A percentile compares a stretch with the other conserved stretches of the same genome.
phyloP scores from a whole-genome alignment of 768 basidiomycete genomes.

The Auriscalpium microsporum region DNA sequence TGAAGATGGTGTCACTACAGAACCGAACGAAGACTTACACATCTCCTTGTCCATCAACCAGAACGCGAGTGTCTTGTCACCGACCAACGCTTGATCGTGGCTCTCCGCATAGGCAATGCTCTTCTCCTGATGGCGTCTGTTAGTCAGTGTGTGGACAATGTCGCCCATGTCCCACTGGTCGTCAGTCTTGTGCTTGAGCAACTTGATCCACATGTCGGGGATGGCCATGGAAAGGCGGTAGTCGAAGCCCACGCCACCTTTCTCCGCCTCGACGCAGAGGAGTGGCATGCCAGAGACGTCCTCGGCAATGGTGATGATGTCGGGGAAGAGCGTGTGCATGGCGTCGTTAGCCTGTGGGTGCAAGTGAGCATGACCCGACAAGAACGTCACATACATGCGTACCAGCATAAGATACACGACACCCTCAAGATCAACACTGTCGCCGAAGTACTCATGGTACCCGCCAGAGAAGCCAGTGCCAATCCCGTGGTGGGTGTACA shows the following conservation, averaged over 20 bases:
- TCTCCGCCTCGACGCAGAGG: conserved; percentile 65
- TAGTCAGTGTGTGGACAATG: conserved; percentile 84
- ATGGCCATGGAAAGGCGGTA: conserved; percentile 98
- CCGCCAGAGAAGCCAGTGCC: conserved; percentile 96
- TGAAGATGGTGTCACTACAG: neutral
- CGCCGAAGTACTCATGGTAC: conserved; percentile 97
- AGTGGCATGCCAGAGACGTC: conserved; percentile 99
- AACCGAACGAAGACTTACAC: conserved; percentile 50
- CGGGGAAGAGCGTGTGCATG: conserved; percentile 74
- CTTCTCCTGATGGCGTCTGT: conserved; percentile 83
- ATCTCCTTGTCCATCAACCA: conserved; percentile 99
- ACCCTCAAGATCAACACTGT: conserved; percentile 74
- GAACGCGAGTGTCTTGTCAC: conserved; percentile 97
- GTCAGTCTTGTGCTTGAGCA: conserved; percentile 87
- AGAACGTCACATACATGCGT: conserved; percentile 24
- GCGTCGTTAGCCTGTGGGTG: conserved; percentile 80
- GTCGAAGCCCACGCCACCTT: conserved; percentile 95
- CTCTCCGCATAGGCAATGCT: conserved; percentile 92
- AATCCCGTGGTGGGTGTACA: conserved; percentile 97
- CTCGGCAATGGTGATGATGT: conserved; percentile 87
- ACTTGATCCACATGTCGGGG: conserved; percentile 99
- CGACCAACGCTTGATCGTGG: conserved; percentile 96
- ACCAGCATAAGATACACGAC: conserved; percentile 97
- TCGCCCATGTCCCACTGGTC: conserved; percentile 81
- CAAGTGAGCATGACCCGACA: neutral